phyloP scores from a whole-genome alignment of 1,284 basidiomycete genomes.

The Thecaphora thlaspeos region DNA sequence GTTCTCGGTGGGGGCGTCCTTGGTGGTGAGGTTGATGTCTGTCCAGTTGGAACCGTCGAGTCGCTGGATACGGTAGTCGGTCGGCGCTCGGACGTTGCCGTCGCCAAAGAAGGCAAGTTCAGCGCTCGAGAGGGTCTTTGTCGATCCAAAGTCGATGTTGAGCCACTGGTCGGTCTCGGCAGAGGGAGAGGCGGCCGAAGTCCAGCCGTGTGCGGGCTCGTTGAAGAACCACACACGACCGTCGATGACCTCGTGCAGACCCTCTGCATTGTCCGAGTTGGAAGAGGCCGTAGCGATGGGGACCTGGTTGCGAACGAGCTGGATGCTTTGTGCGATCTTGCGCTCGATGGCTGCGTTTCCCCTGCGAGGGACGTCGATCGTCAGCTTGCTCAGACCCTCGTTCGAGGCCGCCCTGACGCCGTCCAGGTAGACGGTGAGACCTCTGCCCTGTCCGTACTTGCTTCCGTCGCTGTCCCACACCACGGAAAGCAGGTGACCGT shows the following conservation, averaged over 20 bases:
- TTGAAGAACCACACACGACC: slow-evolving; percentile 4
- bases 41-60: too few relatives aligned
- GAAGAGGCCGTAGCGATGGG: neutral
- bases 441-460: slow-evolving; percentile 1
- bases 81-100: too few relatives aligned
- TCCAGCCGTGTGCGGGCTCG: slow-evolving; percentile 4
- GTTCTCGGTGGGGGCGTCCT: too few relatives aligned
- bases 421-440: neutral
- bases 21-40: too few relatives aligned
- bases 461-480: slow-evolving; percentile 7
- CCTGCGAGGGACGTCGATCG: too few relatives aligned
- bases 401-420: too few relatives aligned
- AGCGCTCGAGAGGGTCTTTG: too few relatives aligned
- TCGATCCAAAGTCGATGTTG: too few relatives aligned
- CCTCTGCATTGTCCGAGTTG: neutral
- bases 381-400: too few relatives aligned
- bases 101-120: neutral
- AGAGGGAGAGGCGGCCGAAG: too few relatives aligned
- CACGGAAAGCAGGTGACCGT: slow-evolving; percentile 8
- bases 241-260: slow-evolving; percentile 1
- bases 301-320: neutral
- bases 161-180: too few relatives aligned
- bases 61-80: too few relatives aligned
- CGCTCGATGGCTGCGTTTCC: neutral
- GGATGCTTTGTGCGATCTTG: neutral